Base-by-base conservation (phyloP, 768 basidiomycete genomes). In the Phanerochaete sordida region DNA sequence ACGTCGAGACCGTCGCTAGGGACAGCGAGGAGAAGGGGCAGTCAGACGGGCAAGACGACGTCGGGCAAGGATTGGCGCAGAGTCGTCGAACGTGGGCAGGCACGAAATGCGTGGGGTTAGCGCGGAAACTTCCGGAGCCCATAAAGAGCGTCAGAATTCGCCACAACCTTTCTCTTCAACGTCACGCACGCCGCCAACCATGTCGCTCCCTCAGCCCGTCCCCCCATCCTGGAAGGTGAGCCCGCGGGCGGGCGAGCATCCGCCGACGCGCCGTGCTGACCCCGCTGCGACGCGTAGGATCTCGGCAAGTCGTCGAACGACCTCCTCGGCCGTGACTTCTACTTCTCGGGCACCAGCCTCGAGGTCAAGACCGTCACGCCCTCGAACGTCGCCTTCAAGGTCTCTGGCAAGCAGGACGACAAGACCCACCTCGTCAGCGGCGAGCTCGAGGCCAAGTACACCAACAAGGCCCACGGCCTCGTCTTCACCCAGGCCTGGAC, bases 301-400 rank as follows among this genome's bases (percentile, higher is more conserved):
- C 88, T 94, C 68, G 96, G 96, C 77, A 98, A 98, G 85, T 95
- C 94, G 66, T 93, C 94, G 76, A 92, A 87, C 70, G 96, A 98
- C 84, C 79, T 98, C 64, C 82, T 99, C 68, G 81, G 81, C 74
- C 94, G 89, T 81, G 97, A 99, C 81, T 98, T 86, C 82, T 87
- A 84, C 68, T 88, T 93, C 85, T 73, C 79, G 56, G 85, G 84
- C 31, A 82, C 80, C 59, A 74, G 80, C 58, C 83, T 94, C 58
- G 92, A 94, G 76, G 87, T 93, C 70, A 95, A 94, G 81, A 95
- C 92, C 59, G 84, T 87, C 72, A 90, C 93, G 0, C 89, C 92
- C 31, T 93, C 91, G 71, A 85, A 87, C 71, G 93, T 97, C 67
- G 80, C 87, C 73, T 98, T 99, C 90, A 92, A 92, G 77, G 97